Evolutionary conservation across 2,329 filamentous ascomycete species (phyloP), one percentile per base, ranked within the genome.

Genomic region (Penicillium expansum): DNA sequence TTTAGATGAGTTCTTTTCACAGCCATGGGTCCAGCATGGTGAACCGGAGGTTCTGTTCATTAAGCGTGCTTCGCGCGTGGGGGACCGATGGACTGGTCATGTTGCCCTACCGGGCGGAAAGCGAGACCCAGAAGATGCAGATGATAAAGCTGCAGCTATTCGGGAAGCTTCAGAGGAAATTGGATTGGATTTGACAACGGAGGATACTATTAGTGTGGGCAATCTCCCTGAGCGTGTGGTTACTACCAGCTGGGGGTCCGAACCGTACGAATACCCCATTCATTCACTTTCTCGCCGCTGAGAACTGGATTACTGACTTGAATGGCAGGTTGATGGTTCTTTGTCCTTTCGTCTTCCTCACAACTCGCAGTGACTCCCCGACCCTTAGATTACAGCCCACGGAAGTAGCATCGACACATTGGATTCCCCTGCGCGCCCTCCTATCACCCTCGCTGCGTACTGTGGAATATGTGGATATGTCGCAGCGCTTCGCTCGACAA

Each of bases 1-100:
- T 38, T 60, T 86, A 35, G 73, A 82, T 32, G 71, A 77, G 9
- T 89, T 88, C 75, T 89, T 89, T 67, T 73, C 77, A 1, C 84
- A 86, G 63, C 70, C 80, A 16, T 90, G 87, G 87, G 85, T 87
- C 7, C 79, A 82, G 61, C 74, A 86, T 69, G 86, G 86, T 24
- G 83, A 86, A 59, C 83, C 86, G 0, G 87, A 90, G 69, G 76
- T 86, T n/a, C 77, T 89, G 4, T 89, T 89, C 70, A 90, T 90
- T 70, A 90, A 89, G 68, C 78, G 87, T 44, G 83, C 87, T 3
- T 80, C 85, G 4, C 77, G 87, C 37, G 77, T 80, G 53, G 86
- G 86, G 8, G 87, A 90, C 69, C 78, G 86, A 56, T 90, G 87
- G 87, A 88, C 85, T 1, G 82, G 83, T 3, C 87, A 90, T 75